Evolutionary conservation across 2,329 filamentous ascomycete genomes (phyloP).

Genomic region (Teratosphaeria epicoccoides): DNA sequence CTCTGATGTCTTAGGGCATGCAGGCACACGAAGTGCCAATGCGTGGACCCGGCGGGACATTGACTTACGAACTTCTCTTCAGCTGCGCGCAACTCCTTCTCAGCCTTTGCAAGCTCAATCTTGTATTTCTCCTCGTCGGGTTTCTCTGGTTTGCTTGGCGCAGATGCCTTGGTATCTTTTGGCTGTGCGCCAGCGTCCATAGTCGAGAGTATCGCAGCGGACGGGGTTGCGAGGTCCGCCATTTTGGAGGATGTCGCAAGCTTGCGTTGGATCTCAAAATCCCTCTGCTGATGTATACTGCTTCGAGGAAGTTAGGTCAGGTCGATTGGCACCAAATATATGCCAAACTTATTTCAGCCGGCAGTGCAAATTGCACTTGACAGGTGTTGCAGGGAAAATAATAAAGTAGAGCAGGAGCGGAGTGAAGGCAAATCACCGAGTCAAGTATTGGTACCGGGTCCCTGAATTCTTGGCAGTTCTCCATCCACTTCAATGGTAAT

Average conservation of each 20-base stretch:
- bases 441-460: not conserved
- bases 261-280: not conserved
- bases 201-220: conserved; percentile 4
- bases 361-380: not conserved
- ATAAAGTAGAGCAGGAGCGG: not conserved
- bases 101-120: conserved; percentile 63
- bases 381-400: not conserved
- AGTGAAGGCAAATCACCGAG: not conserved
- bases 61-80: conserved; percentile 48
- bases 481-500: not conserved
- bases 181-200: conserved; percentile 3
- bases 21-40: not conserved
- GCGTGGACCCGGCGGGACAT: not conserved
- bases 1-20: not conserved
- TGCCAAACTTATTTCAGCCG: not conserved
- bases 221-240: conserved; percentile 27
- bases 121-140: conserved; percentile 82
- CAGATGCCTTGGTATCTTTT: conserved; percentile 21
- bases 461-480: not conserved
- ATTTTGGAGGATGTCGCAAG: conserved; percentile 11
- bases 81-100: conserved; percentile 73
- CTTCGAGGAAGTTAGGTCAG: not conserved
- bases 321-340: not conserved
- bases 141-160: conserved; percentile 59
- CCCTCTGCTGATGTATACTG: not conserved